Base-by-base conservation (phyloP, 2,329 filamentous ascomycete species). In the Saccharata proteae region DNA sequence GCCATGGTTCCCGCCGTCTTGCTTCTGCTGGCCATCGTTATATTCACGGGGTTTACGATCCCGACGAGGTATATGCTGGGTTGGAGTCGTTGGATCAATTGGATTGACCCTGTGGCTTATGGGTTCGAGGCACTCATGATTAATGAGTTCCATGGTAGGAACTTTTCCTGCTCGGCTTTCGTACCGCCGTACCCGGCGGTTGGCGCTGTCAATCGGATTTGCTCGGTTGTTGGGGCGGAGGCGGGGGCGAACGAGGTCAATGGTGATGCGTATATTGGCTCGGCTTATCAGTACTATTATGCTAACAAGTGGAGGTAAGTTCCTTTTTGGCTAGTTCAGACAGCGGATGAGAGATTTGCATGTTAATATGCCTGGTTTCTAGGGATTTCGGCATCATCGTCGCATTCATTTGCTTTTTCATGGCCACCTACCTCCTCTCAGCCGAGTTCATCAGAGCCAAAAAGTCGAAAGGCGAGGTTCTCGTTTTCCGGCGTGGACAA, bases 71-170 rank as follows among this genome's bases (percentile, higher is more conserved):
- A 88, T 55, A 90, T 84, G 79, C 67, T 79, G 5, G 70, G 62
- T 2, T 93, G 83, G 82, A 80, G 79, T 44, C 68, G 75, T 38
- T 93, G 84, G 84, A 72, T 92, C 39, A 80, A 79, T 49, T 88
- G 82, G 49, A 61, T 90, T 22, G 76, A 92, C 38, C 81, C 82
- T 3, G 67, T 92, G 8, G 74, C 72, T 1, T 92, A 92, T 41
- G 74, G 74, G 0, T 93, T 92, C 46, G 83, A 92, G 52, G 64
- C 74, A 0, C 64, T 92, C 16, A 78, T 88, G 68, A 69, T 81
- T 40, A 92, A 92, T 54, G 19, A 93, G 53, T 93, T 93, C 44
- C 54, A 74, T 43, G 58, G 62, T 37, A 71, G 77, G 11, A 39
- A 71, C 0, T 90, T 78, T 49, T 27, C 32, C 2, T 74, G 68